Conservation (phyloP, 176 grass and related monocot genomes). For the Aegilops speltoides region DNA sequence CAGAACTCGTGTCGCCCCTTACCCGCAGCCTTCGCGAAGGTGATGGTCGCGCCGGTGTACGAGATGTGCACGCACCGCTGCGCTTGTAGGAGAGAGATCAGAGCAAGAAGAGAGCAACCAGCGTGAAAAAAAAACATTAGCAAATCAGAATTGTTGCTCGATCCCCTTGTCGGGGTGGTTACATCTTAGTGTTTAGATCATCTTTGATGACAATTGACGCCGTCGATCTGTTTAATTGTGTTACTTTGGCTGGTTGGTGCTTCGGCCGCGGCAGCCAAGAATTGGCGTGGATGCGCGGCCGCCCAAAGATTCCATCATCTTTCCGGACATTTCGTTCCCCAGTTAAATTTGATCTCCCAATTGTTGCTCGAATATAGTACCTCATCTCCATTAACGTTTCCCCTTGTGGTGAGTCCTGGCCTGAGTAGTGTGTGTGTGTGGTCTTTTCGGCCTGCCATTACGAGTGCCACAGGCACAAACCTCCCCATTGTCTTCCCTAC, state of each 20-base stretch:
- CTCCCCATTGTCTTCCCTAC: no score
- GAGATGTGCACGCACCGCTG: slow-evolving; percentile 23
- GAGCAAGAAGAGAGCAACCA: not conserved
- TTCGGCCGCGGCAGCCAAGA: not conserved
- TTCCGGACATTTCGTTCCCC: slow-evolving; percentile 3
- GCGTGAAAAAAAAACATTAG: not conserved
- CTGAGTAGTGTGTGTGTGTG: not conserved
- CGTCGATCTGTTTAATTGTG: not conserved
- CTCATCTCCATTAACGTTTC: not conserved
- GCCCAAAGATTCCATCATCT: not conserved
- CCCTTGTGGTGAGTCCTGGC: not conserved
- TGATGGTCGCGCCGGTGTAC: slow-evolving; percentile 45
- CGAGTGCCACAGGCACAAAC: not conserved
- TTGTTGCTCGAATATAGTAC: not conserved
- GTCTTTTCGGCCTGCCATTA: not conserved
- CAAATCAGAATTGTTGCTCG: not conserved
- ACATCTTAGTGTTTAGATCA: not conserved
- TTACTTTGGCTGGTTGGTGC: not conserved
- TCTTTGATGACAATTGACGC: not conserved
- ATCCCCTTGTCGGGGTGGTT: not conserved
- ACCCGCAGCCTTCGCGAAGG: slow-evolving; percentile 37
- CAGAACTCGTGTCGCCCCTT: slow-evolving; percentile 55
- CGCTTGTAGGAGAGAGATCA: not conserved
- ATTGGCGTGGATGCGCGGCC: slow-evolving; percentile 7
- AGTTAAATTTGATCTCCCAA: not conserved